Percentiles rank a stretch among this genome's conserved stretches.
Conservation (phyloP, 2,329 filamentous ascomycete species). For the Juglanconis oblonga region DNA sequence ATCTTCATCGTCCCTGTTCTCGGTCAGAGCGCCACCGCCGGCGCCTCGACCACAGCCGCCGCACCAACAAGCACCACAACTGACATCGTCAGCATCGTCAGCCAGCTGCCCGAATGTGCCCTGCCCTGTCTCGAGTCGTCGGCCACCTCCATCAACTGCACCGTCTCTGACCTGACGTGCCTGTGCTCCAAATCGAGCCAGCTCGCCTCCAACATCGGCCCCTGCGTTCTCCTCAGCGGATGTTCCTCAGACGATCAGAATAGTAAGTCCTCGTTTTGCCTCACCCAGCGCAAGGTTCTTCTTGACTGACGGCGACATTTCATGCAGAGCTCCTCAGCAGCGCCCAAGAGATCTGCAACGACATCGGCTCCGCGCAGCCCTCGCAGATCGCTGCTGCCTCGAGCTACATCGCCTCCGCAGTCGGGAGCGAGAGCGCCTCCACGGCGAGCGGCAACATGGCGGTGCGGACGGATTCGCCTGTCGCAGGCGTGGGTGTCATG, state of each 20-base stretch:
- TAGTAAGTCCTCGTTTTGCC: slow-evolving; percentile 5
- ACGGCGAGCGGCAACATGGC: slow-evolving; percentile 9
- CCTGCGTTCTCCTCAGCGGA: slow-evolving; percentile 18
- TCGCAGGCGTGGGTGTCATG: slow-evolving; percentile 10
- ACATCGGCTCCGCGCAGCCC: slow-evolving; percentile 5
- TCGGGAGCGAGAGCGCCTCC: slow-evolving; percentile 5
- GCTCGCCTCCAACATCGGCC: slow-evolving; percentile 18
- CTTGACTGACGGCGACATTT: neutral
- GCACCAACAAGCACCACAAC: slow-evolving; percentile 8
- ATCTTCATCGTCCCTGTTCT: slow-evolving; percentile 1
- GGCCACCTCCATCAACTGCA: slow-evolving; percentile 21
- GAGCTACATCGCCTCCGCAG: slow-evolving; percentile 6
- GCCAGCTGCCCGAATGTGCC: slow-evolving; percentile 25
- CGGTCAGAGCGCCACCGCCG: slow-evolving; percentile 10
- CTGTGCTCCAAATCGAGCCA: slow-evolving; percentile 19
- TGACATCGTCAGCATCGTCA: slow-evolving; percentile 21
- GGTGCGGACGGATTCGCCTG: neutral
- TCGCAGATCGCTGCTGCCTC: slow-evolving; percentile 15
- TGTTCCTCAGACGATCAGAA: slow-evolving; percentile 9
- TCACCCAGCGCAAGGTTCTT: neutral
- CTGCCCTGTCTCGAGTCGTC: slow-evolving; percentile 22
- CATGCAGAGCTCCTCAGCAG: slow-evolving; percentile 2
- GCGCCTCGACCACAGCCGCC: slow-evolving; percentile 1
- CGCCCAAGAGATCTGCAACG: slow-evolving; percentile 11
- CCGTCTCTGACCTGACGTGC: slow-evolving; percentile 23